A percentile compares a stretch with the other conserved stretches of the same genome.
Conservation (phyloP, 2,329 filamentous ascomycete species). For the Colletotrichum tropicicola region DNA sequence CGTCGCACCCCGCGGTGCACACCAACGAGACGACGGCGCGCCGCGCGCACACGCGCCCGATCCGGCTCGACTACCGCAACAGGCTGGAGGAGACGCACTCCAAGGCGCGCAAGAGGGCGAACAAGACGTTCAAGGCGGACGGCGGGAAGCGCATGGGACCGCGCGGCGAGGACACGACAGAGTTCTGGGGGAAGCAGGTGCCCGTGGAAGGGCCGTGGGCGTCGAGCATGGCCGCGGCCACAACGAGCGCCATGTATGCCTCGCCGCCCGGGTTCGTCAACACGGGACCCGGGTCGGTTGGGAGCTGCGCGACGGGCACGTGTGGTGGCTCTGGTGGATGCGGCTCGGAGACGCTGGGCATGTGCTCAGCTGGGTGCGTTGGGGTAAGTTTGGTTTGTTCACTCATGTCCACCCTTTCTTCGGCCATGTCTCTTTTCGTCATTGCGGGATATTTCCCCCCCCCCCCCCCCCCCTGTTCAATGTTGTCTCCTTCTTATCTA, state of each 20-base stretch:
- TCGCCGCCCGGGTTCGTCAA: constrained; percentile 23
- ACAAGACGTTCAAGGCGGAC: constrained; percentile 18
- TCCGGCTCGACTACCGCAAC: constrained; percentile 16
- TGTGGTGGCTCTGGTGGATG: constrained; percentile 24
- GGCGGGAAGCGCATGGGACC: constrained; percentile 26
- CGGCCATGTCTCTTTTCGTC: neutral
- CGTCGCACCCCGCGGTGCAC: constrained; percentile 71
- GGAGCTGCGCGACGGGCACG: constrained; percentile 26
- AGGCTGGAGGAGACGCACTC: constrained; percentile 15
- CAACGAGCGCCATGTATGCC: constrained; percentile 29
- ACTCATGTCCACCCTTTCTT: neutral
- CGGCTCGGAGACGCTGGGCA: constrained; percentile 22
- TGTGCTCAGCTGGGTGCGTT: constrained; percentile 25
- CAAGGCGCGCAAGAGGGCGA: constrained; percentile 27
- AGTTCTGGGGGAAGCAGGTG: constrained; percentile 27
- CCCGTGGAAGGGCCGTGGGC: constrained; percentile 19
- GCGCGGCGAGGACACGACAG: constrained; percentile 24
- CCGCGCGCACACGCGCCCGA: neutral
- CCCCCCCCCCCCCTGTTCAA: neutral
- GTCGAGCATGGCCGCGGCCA: constrained; percentile 11
- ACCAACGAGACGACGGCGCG: constrained; percentile 33
- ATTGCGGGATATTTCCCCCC: neutral
- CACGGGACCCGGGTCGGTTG: constrained; percentile 17
- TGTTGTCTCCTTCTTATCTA: neutral
- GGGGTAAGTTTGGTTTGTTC: constrained; percentile 30